phyloP scores from a whole-genome alignment of 768 basidiomycete species.

The Pisolithus orientalis region DNA sequence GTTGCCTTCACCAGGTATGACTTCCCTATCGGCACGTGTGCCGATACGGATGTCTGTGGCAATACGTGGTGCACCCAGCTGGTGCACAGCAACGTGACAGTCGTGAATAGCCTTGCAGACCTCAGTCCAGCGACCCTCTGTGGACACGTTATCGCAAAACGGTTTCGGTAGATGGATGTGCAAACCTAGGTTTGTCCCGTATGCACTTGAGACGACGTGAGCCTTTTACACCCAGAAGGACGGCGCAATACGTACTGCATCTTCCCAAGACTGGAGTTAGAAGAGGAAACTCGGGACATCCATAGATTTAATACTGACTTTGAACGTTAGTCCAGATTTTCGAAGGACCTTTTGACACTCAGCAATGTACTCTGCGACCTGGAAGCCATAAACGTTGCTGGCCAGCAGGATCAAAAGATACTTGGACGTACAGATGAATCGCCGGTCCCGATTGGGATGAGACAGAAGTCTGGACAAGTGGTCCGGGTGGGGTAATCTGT shows the following conservation, averaged over 20 bases:
- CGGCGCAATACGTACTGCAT: constrained; percentile 30
- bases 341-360: constrained; percentile 80
- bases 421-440: constrained; percentile 55
- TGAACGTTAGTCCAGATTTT: constrained; percentile 76
- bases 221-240: constrained; percentile 6
- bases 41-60: constrained; percentile 96
- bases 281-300: not conserved
- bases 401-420: constrained; percentile 4
- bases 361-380: constrained; percentile 76
- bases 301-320: constrained; percentile 38
- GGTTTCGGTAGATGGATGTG: not conserved
- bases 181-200: constrained; percentile 84
- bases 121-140: constrained; percentile 79
- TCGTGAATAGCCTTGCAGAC: constrained; percentile 86
- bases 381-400: constrained; percentile 7
- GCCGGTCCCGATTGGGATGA: constrained; percentile 78
- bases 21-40: constrained; percentile 69
- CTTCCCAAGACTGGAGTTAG: constrained; percentile 11
- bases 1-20: constrained; percentile 64
- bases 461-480: constrained; percentile 64
- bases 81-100: constrained; percentile 85
- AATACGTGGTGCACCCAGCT: constrained; percentile 64
- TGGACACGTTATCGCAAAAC: not conserved
- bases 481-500: not conserved
- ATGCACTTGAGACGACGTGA: constrained; percentile 48